Evolutionary conservation across 345 rosid species (phyloP).

Genomic region (Arabidopsis arenosa): DNA sequence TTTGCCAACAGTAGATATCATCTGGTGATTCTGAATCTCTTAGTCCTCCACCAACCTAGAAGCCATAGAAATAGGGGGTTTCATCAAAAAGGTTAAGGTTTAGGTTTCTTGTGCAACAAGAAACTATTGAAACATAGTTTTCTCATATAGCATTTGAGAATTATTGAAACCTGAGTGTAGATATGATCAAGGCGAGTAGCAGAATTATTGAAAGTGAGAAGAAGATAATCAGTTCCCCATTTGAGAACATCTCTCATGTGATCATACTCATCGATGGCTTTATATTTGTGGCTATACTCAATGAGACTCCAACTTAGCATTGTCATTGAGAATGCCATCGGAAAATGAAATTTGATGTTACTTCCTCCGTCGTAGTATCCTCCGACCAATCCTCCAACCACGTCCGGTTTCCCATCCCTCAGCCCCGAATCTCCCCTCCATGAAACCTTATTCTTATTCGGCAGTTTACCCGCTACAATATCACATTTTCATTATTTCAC

Average conservation of each 20-base stretch:
- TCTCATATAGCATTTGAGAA: no score
- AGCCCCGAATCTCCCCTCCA: slow-evolving; percentile 87
- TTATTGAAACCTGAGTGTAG: slow-evolving; percentile 50
- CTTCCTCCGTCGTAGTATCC: slow-evolving; percentile 94
- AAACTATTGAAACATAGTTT: background rate
- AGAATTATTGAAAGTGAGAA: slow-evolving; percentile 73
- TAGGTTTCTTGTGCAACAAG: background rate
- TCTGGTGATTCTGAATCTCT: slow-evolving; percentile 65
- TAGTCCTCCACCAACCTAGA: slow-evolving; percentile 69
- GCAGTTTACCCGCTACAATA: slow-evolving; percentile 73
- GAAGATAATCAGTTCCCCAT: slow-evolving; percentile 91
- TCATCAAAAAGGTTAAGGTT: background rate
- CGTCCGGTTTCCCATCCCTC: slow-evolving; percentile 59
- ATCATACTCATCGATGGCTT: slow-evolving; percentile 61
- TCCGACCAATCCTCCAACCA: slow-evolving; percentile 67
- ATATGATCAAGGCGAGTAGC: slow-evolving; percentile 66
- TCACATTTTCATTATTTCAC: background rate
- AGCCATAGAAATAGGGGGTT: slow-evolving; percentile 8
- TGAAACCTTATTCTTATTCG: slow-evolving; percentile 63
- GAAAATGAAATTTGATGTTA: slow-evolving; percentile 79
- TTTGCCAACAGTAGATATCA: slow-evolving; percentile 79
- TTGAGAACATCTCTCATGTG: slow-evolving; percentile 71
- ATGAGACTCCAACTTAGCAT: slow-evolving; percentile 95
- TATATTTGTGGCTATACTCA: slow-evolving; percentile 72
- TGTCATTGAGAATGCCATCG: slow-evolving; percentile 87